Evolutionary conservation across 1,284 basidiomycete species (phyloP).

Genomic region (Sanghuangporus weigelae): DNA sequence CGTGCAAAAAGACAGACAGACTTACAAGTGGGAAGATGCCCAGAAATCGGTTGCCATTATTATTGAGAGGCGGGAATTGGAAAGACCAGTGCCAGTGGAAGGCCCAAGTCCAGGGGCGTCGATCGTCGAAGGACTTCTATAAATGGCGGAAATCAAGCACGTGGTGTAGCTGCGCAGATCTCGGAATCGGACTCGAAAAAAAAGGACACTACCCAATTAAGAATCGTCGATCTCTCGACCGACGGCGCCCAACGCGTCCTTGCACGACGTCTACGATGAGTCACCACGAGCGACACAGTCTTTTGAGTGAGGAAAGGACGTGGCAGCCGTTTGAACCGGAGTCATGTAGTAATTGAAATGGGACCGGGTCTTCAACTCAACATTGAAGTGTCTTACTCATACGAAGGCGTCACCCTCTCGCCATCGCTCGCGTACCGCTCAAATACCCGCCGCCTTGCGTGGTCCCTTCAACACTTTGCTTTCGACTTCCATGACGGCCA

Average conservation of each 20-base stretch:
- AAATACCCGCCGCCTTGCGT: background rate
- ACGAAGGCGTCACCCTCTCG: slow-evolving; percentile 9
- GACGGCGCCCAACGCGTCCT: no score
- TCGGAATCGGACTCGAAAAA: no score
- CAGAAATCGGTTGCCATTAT: slow-evolving; percentile 39
- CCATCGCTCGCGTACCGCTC: background rate
- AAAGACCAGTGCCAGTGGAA: background rate
- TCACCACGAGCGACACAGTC: background rate
- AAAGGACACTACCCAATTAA: no score
- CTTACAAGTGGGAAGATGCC: slow-evolving; percentile 37
- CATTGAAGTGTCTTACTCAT: slow-evolving; percentile 1
- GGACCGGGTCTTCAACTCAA: background rate
- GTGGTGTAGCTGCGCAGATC: no score
- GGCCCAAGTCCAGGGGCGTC: no score
- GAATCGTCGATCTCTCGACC: no score
- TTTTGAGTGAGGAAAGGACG: no score
- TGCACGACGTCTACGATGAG: no score
- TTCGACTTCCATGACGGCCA: background rate
- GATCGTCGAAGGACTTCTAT: no score
- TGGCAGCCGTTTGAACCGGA: no score
- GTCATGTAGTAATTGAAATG: background rate
- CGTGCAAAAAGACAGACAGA: background rate
- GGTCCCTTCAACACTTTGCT: background rate
- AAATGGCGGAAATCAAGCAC: no score
- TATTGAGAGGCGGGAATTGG: background rate